A percentile compares a stretch with the other conserved stretches of the same genome.
Conservation (phyloP, 768 basidiomycete species). For the Chiua virens region DNA sequence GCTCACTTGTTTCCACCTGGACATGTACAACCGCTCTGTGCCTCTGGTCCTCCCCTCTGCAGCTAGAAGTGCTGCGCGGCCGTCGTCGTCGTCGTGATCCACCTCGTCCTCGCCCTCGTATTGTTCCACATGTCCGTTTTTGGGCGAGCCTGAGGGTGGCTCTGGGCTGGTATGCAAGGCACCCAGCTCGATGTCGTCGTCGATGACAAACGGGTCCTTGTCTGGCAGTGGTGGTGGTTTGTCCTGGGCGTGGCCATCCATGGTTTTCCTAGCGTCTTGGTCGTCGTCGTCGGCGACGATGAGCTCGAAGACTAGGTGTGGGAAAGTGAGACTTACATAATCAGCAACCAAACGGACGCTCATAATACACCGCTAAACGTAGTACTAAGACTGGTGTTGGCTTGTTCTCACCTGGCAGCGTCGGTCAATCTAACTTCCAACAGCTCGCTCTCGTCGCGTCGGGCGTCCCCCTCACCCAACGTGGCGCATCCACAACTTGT, state of each 20-base stretch:
- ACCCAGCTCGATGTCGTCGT: slow-evolving; percentile 33
- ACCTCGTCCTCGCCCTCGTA: slow-evolving; percentile 29
- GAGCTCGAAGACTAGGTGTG: slow-evolving; percentile 34
- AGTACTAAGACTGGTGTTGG: slow-evolving; percentile 15
- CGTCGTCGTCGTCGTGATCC: slow-evolving; percentile 43
- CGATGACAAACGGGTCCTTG: background rate
- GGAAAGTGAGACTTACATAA: slow-evolving; percentile 28
- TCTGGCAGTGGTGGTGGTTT: background rate
- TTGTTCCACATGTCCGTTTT: slow-evolving; percentile 17
- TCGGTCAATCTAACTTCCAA: slow-evolving; percentile 16
- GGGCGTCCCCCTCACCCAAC: slow-evolving; percentile 9
- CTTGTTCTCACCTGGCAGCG: slow-evolving; percentile 24
- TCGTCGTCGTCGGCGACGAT: slow-evolving; percentile 5
- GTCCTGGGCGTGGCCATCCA: background rate
- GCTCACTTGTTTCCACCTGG: slow-evolving; percentile 55
- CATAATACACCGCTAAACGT: slow-evolving; percentile 31
- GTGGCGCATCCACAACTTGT: slow-evolving; percentile 9
- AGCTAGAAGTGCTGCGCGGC: slow-evolving; percentile 45
- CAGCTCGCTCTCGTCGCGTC: slow-evolving; percentile 15
- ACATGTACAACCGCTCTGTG: slow-evolving; percentile 21
- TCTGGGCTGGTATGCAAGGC: slow-evolving; percentile 28
- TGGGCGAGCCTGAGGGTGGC: slow-evolving; percentile 15
- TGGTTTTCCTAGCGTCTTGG: background rate
- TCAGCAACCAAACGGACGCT: slow-evolving; percentile 29
- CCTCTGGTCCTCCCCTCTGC: slow-evolving; percentile 29